Evolutionary conservation across 2,329 filamentous ascomycete genomes (phyloP).

Genomic region (Penicillium sp.): DNA sequence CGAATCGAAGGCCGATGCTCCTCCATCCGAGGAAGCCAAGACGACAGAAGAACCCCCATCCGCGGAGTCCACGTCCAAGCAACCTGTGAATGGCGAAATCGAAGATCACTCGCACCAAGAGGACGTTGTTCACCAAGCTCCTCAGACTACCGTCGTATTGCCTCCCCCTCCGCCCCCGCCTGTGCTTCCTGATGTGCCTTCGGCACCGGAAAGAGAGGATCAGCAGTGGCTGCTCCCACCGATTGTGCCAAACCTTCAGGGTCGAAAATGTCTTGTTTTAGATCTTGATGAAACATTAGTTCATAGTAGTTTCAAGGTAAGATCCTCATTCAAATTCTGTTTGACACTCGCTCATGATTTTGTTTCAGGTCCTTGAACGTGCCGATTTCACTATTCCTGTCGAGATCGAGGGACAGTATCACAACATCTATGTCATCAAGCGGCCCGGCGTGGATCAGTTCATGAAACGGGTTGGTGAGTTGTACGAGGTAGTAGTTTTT

Average conservation of each 20-base stretch:
- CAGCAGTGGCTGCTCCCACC: slow-evolving; percentile 80
- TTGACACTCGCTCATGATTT: slow-evolving; percentile 3
- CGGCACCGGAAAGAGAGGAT: slow-evolving; percentile 42
- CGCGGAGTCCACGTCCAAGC: slow-evolving; percentile 45
- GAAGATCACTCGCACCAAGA: slow-evolving; percentile 42
- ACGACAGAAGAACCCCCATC: slow-evolving; percentile 64
- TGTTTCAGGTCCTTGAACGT: slow-evolving; percentile 82
- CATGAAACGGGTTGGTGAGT: slow-evolving; percentile 96
- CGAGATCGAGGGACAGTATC: slow-evolving; percentile 97
- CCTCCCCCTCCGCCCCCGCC: slow-evolving; percentile 57
- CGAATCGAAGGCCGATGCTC: slow-evolving; percentile 13
- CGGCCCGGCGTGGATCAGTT: slow-evolving; percentile 97
- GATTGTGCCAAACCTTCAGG: slow-evolving; percentile 74
- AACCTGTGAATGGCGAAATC: slow-evolving; percentile 39
- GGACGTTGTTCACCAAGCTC: slow-evolving; percentile 31
- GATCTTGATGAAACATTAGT: slow-evolving; percentile 96
- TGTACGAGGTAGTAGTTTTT: slow-evolving; percentile 98
- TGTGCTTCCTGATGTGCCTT: slow-evolving; percentile 35
- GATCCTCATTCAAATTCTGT: slow-evolving; percentile 12
- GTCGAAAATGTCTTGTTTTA: slow-evolving; percentile 90
- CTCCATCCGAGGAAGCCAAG: slow-evolving; percentile 26
- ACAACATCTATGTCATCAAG: slow-evolving; percentile 99
- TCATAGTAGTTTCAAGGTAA: slow-evolving; percentile 97
- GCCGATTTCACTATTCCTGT: slow-evolving; percentile 99
- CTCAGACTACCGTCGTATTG: slow-evolving; percentile 50